Evolutionary conservation across 2,329 filamentous ascomycete species (phyloP), one percentile per base, ranked within the genome.

Genomic region (Cryphonectria radicalis): DNA sequence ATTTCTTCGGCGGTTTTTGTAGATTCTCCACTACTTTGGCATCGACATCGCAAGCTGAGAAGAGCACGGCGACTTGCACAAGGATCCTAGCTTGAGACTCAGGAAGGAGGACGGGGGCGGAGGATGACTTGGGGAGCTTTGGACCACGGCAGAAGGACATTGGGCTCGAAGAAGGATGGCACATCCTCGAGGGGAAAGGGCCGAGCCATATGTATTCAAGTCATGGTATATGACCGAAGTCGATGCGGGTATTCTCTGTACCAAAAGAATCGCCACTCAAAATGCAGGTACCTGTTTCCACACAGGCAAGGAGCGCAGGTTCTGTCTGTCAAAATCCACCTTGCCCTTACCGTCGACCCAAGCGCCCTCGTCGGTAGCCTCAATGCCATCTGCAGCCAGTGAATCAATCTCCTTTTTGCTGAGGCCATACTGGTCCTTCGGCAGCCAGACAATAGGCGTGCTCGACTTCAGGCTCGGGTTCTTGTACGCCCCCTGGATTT

Each of bases 1-100:
- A 81, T 92, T 91, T 75, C 78, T 93, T 79, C 85, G 91, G 64
- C 86, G 85, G 43, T 91, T 87, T 63, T 80, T 82, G 68, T 82
- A 66, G 37, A 64, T 17, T 17, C 28, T 11, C 3, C 6, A n/a
- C 37, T 46, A 28, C 22, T n/a, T 64, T 17, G 22, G 62, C 17
- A 22, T 7, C 4, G 32, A 3, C 22, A 37, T 14, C 59, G 37
- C 4, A 14, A 25, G 59, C 32, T n/a, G 59, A 63, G 25, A 28
- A n/a, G 19, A 40, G 59, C 6, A 8, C 40, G 37, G 40, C 37
- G 11, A 32, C n/a, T 25, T 46, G 35, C 37, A 42, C 19, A 63
- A 63, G 3, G 25, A 17, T 7, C 35, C 6, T 5, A 10, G 10
- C 5, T 40, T 1, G 19, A 22, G 35, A 13, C 0, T 28, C 4